Evolutionary conservation across 176 grass and related monocot genomes (phyloP).

Genomic region (Thinopyrum elongatum): DNA sequence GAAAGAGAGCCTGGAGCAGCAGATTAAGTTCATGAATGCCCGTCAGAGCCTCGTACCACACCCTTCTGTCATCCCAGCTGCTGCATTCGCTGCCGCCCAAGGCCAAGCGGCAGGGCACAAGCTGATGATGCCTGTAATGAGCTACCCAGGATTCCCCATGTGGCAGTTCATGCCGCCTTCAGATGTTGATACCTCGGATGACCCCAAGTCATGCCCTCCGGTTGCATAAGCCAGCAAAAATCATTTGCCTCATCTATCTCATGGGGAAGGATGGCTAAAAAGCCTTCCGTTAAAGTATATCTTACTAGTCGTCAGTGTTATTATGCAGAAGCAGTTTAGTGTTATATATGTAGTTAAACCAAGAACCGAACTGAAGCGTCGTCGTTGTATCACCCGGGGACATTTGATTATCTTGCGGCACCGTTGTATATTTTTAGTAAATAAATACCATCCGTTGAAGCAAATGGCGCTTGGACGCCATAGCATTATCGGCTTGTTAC

Average conservation of each 20-base stretch:
- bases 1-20: conserved; percentile 88
- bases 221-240: conserved; percentile 54
- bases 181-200: conserved; percentile 87
- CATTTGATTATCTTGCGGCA: conserved; percentile 22
- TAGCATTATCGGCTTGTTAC: neutral
- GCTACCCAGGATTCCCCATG: conserved; percentile 90
- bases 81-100: conserved; percentile 52
- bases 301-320: conserved; percentile 3
- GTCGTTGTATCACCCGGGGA: conserved; percentile 29
- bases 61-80: conserved; percentile 63
- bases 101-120: conserved; percentile 60
- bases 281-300: conserved; percentile 28
- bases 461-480: neutral
- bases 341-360: conserved; percentile 43
- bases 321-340: neutral
- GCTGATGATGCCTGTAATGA: conserved; percentile 86
- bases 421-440: conserved; percentile 53
- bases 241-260: conserved; percentile 20
- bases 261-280: conserved; percentile 37
- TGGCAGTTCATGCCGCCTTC: conserved; percentile 96
- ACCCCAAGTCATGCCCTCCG: conserved; percentile 72
- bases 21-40: conserved; percentile 75
- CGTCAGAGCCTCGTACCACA: conserved; percentile 46
- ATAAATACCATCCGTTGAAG: conserved; percentile 29
- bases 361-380: conserved; percentile 33